Evolutionary conservation across 2,329 filamentous ascomycete species (phyloP).

Genomic region (Bipolaris bicolor): DNA sequence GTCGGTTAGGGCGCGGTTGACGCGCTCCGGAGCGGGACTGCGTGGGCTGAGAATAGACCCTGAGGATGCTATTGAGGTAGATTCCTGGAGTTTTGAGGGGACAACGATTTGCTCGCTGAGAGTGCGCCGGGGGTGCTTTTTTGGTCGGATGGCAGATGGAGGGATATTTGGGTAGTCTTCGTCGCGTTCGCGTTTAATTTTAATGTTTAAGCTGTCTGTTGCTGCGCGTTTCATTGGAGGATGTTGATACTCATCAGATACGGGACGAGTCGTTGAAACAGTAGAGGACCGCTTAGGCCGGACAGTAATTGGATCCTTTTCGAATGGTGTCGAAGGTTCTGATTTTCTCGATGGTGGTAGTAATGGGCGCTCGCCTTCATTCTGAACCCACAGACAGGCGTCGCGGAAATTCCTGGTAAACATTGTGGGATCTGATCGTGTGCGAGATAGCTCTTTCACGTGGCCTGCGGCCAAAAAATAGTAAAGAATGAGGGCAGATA

Average conservation of each 20-base stretch:
- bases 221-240: constrained; percentile 27
- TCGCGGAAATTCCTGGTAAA: constrained; percentile 39
- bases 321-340: constrained; percentile 21
- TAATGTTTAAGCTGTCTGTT: constrained; percentile 25
- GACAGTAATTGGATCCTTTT: constrained; percentile 33
- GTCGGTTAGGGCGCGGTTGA: constrained; percentile 25
- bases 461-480: constrained; percentile 36
- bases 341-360: constrained; percentile 28
- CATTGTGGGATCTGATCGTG: constrained; percentile 34
- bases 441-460: constrained; percentile 32
- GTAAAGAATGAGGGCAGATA: constrained; percentile 35
- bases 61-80: constrained; percentile 1
- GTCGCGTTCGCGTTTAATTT: constrained; percentile 36
- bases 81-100: constrained; percentile 21
- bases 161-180: constrained; percentile 22
- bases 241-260: constrained; percentile 12
- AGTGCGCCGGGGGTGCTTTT: constrained; percentile 27
- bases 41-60: constrained; percentile 17
- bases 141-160: constrained; percentile 15
- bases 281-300: constrained; percentile 69
- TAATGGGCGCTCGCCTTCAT: constrained; percentile 29
- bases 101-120: constrained; percentile 29
- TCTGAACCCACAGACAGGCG: constrained; percentile 36
- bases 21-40: constrained; percentile 28
- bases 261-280: constrained; percentile 52